These are phyloP conservation scores for Phytophthora cryptogea DNA, from an alignment of 352 stramenopile genomes.

Conservation along the genomic window DNA sequence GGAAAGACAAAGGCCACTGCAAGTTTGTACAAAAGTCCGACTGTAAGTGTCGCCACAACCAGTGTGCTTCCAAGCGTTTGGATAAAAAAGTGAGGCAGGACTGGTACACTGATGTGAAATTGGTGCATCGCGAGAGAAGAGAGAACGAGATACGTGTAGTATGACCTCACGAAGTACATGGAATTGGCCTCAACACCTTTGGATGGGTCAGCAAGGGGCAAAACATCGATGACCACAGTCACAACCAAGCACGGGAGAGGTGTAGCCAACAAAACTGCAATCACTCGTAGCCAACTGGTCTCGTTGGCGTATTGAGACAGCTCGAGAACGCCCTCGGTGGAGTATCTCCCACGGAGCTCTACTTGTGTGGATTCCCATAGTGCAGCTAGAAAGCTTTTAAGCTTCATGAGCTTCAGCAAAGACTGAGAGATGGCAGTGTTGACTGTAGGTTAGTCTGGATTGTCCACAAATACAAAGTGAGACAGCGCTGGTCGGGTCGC, in stretches of 20 bases:
- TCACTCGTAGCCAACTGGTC: not conserved
- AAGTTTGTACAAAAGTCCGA: conserved; percentile 12
- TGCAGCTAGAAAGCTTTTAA: not conserved
- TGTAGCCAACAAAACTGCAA: conserved; percentile 10
- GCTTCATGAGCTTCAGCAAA: too few relatives aligned
- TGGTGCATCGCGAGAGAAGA: conserved; percentile 20
- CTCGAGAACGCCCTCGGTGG: conserved; percentile 4
- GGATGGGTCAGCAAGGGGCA: conserved; percentile 12
- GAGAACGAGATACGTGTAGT: conserved; percentile 18
- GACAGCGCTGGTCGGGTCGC: too few relatives aligned
- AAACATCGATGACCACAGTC: conserved; percentile 22
- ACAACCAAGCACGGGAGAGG: conserved; percentile 25
- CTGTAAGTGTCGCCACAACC: conserved; percentile 2
- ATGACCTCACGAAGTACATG: conserved; percentile 26
- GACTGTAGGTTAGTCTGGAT: too few relatives aligned
- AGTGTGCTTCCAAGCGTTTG: conserved; percentile 1
- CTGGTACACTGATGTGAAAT: conserved; percentile 18
- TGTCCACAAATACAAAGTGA: too few relatives aligned
- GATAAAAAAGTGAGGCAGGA: conserved; percentile 2
- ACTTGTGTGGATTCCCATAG: conserved; percentile 15
- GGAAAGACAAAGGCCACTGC: not conserved
- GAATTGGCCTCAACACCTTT: conserved; percentile 15
- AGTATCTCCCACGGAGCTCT: conserved; percentile 15
- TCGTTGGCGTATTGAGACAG: conserved; percentile 5
- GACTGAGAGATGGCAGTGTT: too few relatives aligned